A percentile compares a stretch with the other conserved stretches of the same genome.
Conservation (phyloP, 1,139 yeast genomes). For the Geotrichum fermentans region DNA sequence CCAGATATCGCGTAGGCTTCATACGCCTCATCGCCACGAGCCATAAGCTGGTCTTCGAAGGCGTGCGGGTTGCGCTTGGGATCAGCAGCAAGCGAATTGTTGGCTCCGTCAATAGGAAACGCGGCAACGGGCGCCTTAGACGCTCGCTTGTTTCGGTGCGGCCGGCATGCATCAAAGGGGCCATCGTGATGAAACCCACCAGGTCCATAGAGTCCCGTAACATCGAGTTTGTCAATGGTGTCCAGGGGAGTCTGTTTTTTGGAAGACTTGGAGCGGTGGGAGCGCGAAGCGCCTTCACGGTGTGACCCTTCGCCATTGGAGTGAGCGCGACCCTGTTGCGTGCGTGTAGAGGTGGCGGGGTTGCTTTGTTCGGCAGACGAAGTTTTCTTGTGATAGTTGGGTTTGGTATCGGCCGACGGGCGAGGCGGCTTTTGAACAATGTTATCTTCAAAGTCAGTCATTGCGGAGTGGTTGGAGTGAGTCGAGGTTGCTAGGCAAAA, state of each 20-base stretch:
- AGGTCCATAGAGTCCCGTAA: slow-evolving; percentile 90
- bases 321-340: not conserved
- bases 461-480: not conserved
- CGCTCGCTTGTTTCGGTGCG: slow-evolving; percentile 80
- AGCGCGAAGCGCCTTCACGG: not conserved
- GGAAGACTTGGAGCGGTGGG: slow-evolving; percentile 26
- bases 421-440: slow-evolving; percentile 1
- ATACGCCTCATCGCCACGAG: slow-evolving; percentile 35
- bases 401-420: slow-evolving; percentile 2
- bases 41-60: slow-evolving; percentile 36
- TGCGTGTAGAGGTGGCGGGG: too few species aligned
- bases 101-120: slow-evolving; percentile 93
- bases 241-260: slow-evolving; percentile 53
- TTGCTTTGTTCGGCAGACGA: not conserved
- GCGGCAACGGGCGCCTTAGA: slow-evolving; percentile 86
- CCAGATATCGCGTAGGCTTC: slow-evolving; percentile 21
- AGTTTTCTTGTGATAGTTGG: not conserved
- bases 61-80: slow-evolving; percentile 38
- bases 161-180: slow-evolving; percentile 97
- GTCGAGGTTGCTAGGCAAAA: not conserved
- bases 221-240: slow-evolving; percentile 90
- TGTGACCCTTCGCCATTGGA: not conserved
- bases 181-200: slow-evolving; percentile 93
- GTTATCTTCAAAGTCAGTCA: not conserved
- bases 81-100: slow-evolving; percentile 62